Evolutionary conservation across 2,329 filamentous ascomycete species (phyloP).

Genomic region (Geosmithia flava): DNA sequence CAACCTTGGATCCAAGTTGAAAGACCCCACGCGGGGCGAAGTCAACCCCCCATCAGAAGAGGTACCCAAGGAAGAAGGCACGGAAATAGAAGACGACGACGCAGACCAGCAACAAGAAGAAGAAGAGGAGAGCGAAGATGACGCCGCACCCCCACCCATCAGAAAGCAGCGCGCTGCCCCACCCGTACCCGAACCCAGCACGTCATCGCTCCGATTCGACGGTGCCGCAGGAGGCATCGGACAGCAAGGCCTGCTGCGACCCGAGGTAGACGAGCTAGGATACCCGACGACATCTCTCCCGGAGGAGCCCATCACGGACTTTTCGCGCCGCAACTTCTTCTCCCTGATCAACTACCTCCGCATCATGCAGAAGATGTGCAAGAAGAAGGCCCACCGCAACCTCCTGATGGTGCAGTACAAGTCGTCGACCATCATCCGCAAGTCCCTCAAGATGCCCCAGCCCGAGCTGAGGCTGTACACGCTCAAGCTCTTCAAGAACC

Average conservation of each 20-base stretch:
- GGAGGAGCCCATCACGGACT: conserved; percentile 69
- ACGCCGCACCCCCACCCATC: conserved; percentile 78
- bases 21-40: conserved; percentile 16
- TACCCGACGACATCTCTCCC: conserved; percentile 64
- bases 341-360: conserved; percentile 90
- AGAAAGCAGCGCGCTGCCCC: conserved; percentile 31
- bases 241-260: conserved; percentile 24
- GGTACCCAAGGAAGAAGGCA: conserved; percentile 8
- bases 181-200: too few relatives aligned
- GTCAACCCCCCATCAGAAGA: conserved; percentile 8
- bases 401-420: conserved; percentile 93
- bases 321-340: conserved; percentile 91
- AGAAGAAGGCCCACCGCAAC: conserved; percentile 89
- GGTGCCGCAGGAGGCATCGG: conserved; percentile 15
- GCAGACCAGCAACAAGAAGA: conserved; percentile 2
- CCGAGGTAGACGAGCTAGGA: conserved; percentile 76
- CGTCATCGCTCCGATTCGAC: conserved; percentile 1
- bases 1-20: conserved; percentile 49
- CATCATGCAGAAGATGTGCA: conserved; percentile 95
- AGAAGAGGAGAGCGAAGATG: conserved; percentile 51
- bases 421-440: conserved; percentile 81
- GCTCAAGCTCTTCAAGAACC: conserved; percentile 95
- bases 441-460: conserved; percentile 83
- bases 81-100: conserved; percentile 17
- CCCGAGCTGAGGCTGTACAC: conserved; percentile 82